Conservation (phyloP, 371 early-diverging fungal genomes). For the Mucor velutinosus region DNA sequence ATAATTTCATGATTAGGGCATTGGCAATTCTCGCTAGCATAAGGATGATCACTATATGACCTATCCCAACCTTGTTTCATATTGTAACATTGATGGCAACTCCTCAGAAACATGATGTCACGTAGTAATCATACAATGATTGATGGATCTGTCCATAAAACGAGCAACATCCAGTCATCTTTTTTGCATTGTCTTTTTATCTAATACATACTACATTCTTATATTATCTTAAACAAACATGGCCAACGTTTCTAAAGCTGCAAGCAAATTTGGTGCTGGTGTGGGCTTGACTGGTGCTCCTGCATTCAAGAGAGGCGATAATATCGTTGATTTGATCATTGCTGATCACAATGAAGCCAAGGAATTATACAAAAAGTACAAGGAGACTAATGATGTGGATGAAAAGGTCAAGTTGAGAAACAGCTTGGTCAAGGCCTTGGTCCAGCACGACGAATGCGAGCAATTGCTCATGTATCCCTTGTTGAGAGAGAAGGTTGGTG, state of each 20-base stretch:
- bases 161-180: not conserved
- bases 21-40: not conserved
- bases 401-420: slow-evolving; percentile 5
- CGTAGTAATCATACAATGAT: not conserved
- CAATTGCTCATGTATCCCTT: slow-evolving; percentile 18
- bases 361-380: slow-evolving; percentile 5
- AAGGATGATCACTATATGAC: not conserved
- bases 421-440: slow-evolving; percentile 8
- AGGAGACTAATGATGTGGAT: not conserved
- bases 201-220: not conserved
- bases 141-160: not conserved
- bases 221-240: slow-evolving; percentile 2
- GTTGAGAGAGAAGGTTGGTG: slow-evolving; percentile 14
- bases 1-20: not conserved
- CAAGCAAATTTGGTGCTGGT: slow-evolving; percentile 16
- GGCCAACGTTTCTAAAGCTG: slow-evolving; percentile 4
- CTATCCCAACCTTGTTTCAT: not conserved
- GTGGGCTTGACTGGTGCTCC: slow-evolving; percentile 17
- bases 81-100: not conserved
- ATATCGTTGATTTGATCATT: slow-evolving; percentile 12
- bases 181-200: not conserved
- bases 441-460: slow-evolving; percentile 15
- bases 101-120: not conserved
- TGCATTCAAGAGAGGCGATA: slow-evolving; percentile 1
- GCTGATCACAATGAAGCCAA: slow-evolving; percentile 11